Evolutionary conservation across 2,329 filamentous ascomycete genomes (phyloP), one percentile per base, ranked within the genome.

Genomic region (Fonsecaea multimorphosa): DNA sequence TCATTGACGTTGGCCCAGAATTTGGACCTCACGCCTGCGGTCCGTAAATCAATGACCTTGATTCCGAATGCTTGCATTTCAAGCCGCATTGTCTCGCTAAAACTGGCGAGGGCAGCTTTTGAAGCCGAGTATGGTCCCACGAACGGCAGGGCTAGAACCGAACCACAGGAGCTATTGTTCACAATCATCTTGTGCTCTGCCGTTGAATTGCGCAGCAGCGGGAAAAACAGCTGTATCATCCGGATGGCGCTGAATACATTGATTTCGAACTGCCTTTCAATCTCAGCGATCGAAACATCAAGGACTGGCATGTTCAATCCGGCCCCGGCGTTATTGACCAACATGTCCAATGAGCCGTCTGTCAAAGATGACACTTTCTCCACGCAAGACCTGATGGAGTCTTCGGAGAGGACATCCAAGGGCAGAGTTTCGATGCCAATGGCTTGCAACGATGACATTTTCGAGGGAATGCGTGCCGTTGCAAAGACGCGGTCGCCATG

Each of bases 21-120:
- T 2, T 70, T 68, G 9, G 72, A 71, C 36, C 67, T 66, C 5
- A 75, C 72, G 11, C 58, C 61, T 12, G 70, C 74, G 32, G 71
- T 73, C 58, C 70, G 68, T 24, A 75, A 56, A 8, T 69, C 72
- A 4, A 76, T 51, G 16, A 77, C 75, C 8, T 68, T 68, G 62
- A 78, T 70, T 16, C 71, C 71, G 16, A 77, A 73, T 0, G 75
- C 73, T 7, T 68, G 61, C 16, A 78, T 51, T 63, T 78, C 77
- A 9, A 76, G 65, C 14, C 76, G 73, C 16, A 78, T 74, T 0
- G 83, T 85, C 64, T 87, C 81, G 62, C 81, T 83, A 73, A 85
- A 87, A 0, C 80, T 78, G 72, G 87, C 84, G 24, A 87, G 72
- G 1, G 86, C 85, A 0, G 85, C 86, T 73, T 88, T 87, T 38